Conservation (phyloP, 495 filamentous ascomycete species). For the Podospora conica region DNA sequence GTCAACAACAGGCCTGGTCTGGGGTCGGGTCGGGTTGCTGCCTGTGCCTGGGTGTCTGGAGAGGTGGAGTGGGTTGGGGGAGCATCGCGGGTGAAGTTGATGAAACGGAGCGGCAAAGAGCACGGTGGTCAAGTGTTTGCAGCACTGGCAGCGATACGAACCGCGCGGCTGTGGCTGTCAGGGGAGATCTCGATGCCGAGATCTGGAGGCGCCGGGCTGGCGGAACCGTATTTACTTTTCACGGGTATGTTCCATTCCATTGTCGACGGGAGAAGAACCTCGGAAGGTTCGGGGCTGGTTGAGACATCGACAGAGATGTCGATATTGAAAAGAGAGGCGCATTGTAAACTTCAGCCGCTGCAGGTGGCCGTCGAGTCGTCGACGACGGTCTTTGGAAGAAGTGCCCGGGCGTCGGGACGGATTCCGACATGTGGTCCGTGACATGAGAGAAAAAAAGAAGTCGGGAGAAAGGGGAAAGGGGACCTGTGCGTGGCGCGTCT, state of each 20-base stretch:
- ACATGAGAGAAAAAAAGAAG: too few species aligned
- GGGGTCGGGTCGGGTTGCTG: not conserved
- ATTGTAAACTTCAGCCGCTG: not conserved
- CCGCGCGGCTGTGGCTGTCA: not conserved
- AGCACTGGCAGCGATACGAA: not conserved
- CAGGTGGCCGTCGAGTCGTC: not conserved
- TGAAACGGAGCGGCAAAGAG: not conserved
- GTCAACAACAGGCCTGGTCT: not conserved
- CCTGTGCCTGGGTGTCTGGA: too few species aligned
- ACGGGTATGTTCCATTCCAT: too few species aligned
- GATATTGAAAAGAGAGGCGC: not conserved
- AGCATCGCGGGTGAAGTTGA: not conserved
- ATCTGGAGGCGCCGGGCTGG: not conserved
- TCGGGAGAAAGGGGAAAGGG: not conserved
- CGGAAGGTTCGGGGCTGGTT: not conserved
- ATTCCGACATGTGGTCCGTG: too few species aligned
- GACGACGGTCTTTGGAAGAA: not conserved
- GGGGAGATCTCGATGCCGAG: not conserved
- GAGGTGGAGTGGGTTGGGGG: not conserved
- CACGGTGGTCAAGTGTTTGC: not conserved
- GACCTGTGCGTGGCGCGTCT: not conserved
- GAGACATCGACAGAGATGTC: not conserved
- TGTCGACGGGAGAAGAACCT: not conserved
- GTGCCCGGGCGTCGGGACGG: not conserved
- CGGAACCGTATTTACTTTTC: not conserved